Evolutionary conservation across 2,329 filamentous ascomycete species (phyloP).

Genomic region (Calonectria pauciramosa): DNA sequence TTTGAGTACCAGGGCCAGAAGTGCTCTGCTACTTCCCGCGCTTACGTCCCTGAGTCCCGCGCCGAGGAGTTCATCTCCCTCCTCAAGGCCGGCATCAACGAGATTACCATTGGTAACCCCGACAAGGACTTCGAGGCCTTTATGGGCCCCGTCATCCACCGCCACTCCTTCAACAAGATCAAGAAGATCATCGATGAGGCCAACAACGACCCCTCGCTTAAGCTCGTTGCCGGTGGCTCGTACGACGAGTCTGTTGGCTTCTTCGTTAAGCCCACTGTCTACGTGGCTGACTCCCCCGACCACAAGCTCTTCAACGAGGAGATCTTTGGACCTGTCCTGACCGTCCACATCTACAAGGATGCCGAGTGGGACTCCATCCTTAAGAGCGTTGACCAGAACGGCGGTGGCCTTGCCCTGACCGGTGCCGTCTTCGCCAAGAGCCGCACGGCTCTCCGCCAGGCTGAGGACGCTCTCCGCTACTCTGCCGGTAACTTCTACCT

Average conservation of each 20-base stretch:
- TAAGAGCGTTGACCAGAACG: conserved; percentile 55
- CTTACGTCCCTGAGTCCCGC: conserved; percentile 82
- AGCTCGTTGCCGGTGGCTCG: conserved; percentile 80
- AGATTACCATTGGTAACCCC: conserved; percentile 79
- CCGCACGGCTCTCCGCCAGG: conserved; percentile 61
- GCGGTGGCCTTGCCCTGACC: conserved; percentile 61
- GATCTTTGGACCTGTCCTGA: conserved; percentile 85
- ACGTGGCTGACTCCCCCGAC: conserved; percentile 77
- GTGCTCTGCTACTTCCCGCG: conserved; percentile 86
- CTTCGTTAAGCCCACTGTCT: conserved; percentile 87
- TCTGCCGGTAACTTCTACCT: conserved; percentile 71
- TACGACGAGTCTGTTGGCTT: conserved; percentile 85
- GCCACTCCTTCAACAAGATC: conserved; percentile 84
- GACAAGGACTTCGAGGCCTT: conserved; percentile 78
- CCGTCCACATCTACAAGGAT: conserved; percentile 84
- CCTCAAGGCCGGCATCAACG: conserved; percentile 75
- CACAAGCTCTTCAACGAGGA: conserved; percentile 83
- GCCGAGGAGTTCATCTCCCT: conserved; percentile 78
- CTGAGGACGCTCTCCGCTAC: conserved; percentile 65
- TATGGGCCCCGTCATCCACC: conserved; percentile 89
- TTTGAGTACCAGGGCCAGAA: conserved; percentile 95
- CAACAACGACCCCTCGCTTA: conserved; percentile 79
- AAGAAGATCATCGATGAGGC: conserved; percentile 81
- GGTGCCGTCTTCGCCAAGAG: conserved; percentile 65
- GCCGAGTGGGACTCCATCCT: conserved; percentile 54